Evolutionary conservation across 331 rosid species (phyloP), one percentile per base, ranked within the genome.

Genomic region (Phaseolus coccineus): DNA sequence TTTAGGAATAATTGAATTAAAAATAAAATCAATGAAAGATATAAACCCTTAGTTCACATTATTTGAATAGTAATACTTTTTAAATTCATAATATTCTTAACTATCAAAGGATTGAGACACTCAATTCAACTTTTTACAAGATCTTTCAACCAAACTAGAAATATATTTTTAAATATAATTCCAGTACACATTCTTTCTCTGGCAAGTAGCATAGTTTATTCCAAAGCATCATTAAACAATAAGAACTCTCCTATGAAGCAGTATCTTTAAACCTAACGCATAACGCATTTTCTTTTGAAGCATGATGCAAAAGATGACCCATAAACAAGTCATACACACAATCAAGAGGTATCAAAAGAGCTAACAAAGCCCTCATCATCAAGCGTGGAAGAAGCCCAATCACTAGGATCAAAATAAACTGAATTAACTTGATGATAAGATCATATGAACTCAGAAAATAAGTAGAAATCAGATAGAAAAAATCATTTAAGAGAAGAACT

Each of bases 201-300:
- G 55, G 46, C 15, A 39, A 39, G 27, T 27, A 48, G 48, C 37
- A 46, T 16, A 27, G 44, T 47, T 46, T n/a, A 65, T 71, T 19
- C 69, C 28, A 82, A 71, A 55, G 71, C 61, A 57, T 65, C 77
- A 35, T 57, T 25, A 33, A 53, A 68, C 28, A n/a, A 55, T 53
- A 31, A 71, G 33, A 68, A 52, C 31, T 28, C 30, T 9, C 73
- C 64, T 40, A 63, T 69, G 42, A 73, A 27, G 33, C 40, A 8
- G 61, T 74, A 78, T 27, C 30, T 79, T 47, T 37, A 66, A 73
- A 52, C 52, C 73, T 6, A 79, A 59, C 56, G 62, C 61, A 67
- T 61, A 19, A 67, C 30, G 30, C 25, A n/a, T 40, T 66, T 31
- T 70, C 48, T 63, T 25, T 27, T 51, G 40, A 30, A 39, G 73